Evolutionary conservation across 352 stramenopile species (phyloP).

Genomic region (Pythium aphanidermatum): DNA sequence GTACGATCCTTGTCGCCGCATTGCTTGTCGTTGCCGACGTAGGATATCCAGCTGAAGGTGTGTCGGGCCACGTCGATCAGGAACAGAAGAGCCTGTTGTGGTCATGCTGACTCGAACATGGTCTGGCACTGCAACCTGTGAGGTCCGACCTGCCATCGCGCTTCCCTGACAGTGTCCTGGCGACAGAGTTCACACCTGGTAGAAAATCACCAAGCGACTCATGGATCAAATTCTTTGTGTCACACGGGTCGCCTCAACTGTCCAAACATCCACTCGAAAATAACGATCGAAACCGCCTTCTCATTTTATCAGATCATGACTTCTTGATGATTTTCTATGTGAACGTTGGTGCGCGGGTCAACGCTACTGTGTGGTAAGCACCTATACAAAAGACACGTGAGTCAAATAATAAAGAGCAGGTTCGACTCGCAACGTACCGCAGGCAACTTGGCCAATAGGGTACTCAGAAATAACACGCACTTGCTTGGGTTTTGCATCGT

Average conservation of each 20-base stretch:
- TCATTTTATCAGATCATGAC: constrained; percentile 8
- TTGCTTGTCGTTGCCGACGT: constrained; percentile 26
- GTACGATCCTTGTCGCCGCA: constrained; percentile 26
- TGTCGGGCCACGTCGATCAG: neutral
- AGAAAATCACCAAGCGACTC: too few relatives aligned
- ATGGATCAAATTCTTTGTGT: neutral
- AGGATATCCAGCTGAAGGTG: constrained; percentile 21
- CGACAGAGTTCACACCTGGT: too few relatives aligned
- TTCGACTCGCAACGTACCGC: constrained; percentile 29
- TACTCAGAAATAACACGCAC: constrained; percentile 42
- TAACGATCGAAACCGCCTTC: constrained; percentile 15
- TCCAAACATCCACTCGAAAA: constrained; percentile 3
- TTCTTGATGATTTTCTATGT: neutral
- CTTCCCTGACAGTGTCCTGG: neutral
- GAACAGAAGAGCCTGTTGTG: neutral
- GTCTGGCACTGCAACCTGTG: neutral
- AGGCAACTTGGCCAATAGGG: constrained; percentile 44
- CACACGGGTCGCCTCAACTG: constrained; percentile 10
- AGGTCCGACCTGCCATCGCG: neutral
- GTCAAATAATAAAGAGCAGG: neutral
- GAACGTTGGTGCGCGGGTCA: constrained; percentile 23
- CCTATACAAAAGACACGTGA: constrained; percentile 23
- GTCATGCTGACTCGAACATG: constrained; percentile 12
- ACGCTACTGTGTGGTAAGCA: constrained; percentile 55
- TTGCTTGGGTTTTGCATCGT: constrained; percentile 45